Conservation (phyloP, 306 rosid species). For the Cajanus cajan region DNA sequence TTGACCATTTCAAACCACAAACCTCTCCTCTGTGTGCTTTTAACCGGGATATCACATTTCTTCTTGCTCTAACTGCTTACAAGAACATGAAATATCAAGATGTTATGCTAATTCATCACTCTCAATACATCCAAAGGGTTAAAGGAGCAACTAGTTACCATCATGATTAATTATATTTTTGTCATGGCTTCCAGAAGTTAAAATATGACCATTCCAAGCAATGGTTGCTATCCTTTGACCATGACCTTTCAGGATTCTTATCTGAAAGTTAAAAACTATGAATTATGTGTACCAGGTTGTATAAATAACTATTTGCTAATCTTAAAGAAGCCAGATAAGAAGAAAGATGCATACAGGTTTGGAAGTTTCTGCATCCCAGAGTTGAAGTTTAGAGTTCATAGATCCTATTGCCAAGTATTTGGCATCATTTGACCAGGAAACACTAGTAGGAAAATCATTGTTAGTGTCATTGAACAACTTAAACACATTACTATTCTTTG, state of each 20-base stretch:
- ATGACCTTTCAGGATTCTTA: constrained; percentile 59
- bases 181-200: constrained; percentile 87
- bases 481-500: constrained; percentile 36
- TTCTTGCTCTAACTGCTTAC: constrained; percentile 57
- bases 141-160: constrained; percentile 34
- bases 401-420: constrained; percentile 51
- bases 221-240: constrained; percentile 47
- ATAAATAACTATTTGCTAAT: constrained; percentile 8
- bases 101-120: constrained; percentile 16
- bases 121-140: background rate
- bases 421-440: constrained; percentile 65
- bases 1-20: constrained; percentile 81
- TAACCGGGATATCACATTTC: constrained; percentile 40
- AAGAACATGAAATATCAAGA: background rate
- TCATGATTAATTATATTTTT: constrained; percentile 65
- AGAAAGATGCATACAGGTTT: constrained; percentile 41
- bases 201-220: constrained; percentile 63
- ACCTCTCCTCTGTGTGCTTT: constrained; percentile 58
- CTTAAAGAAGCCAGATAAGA: background rate
- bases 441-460: constrained; percentile 52
- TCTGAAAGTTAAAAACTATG: constrained; percentile 33
- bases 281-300: background rate
- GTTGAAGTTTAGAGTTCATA: constrained; percentile 54
- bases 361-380: constrained; percentile 73
- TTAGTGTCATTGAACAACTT: constrained; percentile 40